Conservation (phyloP, 371 early-diverging fungal genomes). For the Apophysomyces elegans region DNA sequence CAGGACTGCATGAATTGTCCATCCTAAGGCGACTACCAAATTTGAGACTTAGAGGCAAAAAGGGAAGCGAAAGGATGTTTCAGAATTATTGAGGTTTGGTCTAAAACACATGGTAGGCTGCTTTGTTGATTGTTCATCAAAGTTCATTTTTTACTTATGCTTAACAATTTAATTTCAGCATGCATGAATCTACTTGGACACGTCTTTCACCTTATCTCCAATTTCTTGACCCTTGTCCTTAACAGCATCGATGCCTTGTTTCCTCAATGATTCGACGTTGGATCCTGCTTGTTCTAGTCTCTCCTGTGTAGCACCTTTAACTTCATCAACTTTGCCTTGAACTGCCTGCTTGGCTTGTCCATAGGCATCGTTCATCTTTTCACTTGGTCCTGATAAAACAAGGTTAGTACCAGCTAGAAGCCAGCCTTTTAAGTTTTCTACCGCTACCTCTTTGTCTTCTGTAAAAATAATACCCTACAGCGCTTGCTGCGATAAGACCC, state of each 20-base stretch:
- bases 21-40: not conserved
- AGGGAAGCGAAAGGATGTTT: too few species aligned
- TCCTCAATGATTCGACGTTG: slow-evolving; percentile 7
- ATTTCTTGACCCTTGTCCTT: slow-evolving; percentile 11
- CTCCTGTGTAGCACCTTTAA: slow-evolving; percentile 5
- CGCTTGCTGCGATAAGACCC: slow-evolving; percentile 12
- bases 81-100: too few species aligned
- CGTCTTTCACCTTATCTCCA: slow-evolving; percentile 15
- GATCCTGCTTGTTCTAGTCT: not conserved
- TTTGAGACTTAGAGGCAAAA: not conserved
- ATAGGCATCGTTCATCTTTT: slow-evolving; percentile 7
- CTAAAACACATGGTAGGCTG: too few species aligned
- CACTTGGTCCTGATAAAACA: not conserved
- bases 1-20: not conserved
- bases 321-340: slow-evolving; percentile 2
- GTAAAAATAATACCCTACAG: slow-evolving; percentile 13
- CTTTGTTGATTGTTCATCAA: too few species aligned
- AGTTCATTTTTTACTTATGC: too few species aligned
- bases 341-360: slow-evolving; percentile 16
- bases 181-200: slow-evolving; percentile 1
- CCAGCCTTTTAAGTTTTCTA: slow-evolving; percentile 1
- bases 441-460: slow-evolving; percentile 6
- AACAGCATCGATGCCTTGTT: slow-evolving; percentile 14
- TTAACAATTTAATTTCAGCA: too few species aligned
- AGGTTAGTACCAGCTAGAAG: not conserved